phyloP scores from a whole-genome alignment of 169 alveolate genomes.

The Plasmodium malariae region DNA sequence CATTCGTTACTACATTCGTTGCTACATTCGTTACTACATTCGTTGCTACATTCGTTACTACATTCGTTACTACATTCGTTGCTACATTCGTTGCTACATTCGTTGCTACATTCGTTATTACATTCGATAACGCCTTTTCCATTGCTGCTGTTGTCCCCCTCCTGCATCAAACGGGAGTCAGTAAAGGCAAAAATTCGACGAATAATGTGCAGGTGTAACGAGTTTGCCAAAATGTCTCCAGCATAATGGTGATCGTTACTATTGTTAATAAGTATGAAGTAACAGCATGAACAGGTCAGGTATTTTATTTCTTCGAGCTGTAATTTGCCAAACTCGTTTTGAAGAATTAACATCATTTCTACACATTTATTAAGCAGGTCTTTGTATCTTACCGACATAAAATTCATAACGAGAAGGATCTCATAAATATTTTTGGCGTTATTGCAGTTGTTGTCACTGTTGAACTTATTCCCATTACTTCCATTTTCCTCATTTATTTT shows the following conservation, averaged over 20 bases:
- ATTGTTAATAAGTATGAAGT: conserved; percentile 43
- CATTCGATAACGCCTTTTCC: not conserved
- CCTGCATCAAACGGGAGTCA: conserved; percentile 9
- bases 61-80: too few species aligned
- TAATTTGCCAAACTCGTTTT: conserved; percentile 18
- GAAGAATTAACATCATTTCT: conserved; percentile 23
- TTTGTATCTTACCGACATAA: conserved; percentile 10
- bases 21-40: too few species aligned
- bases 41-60: too few species aligned
- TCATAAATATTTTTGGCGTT: not conserved
- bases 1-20: too few species aligned
- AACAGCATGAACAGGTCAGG: conserved; percentile 21
- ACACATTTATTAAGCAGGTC: conserved; percentile 12
- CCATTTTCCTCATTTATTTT: too few species aligned
- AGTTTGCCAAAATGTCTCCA: not conserved
- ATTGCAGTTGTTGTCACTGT: too few species aligned
- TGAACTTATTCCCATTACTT: too few species aligned
- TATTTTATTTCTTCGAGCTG: conserved; percentile 2
- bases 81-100: too few species aligned
- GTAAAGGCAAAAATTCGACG: conserved; percentile 4
- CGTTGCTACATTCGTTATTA: not conserved
- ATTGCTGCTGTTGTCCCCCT: not conserved
- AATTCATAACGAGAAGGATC: conserved; percentile 10
- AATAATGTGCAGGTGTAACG: conserved; percentile 13
- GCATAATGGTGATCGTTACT: conserved; percentile 13